Conservation (phyloP, 2,329 filamentous ascomycete genomes). For the Corynespora cassiicola region DNA sequence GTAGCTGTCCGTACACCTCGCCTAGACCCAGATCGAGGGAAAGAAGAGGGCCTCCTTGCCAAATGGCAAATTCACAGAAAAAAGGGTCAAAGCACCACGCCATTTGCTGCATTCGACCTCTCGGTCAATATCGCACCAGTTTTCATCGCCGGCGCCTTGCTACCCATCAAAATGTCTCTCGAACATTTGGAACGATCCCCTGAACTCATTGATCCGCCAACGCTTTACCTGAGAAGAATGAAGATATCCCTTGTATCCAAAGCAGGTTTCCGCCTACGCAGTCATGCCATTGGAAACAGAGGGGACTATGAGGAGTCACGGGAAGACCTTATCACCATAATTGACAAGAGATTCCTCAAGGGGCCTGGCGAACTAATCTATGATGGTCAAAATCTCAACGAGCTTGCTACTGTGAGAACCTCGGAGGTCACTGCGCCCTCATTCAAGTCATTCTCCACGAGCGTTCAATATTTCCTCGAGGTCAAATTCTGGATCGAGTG, state of each 20-base stretch:
- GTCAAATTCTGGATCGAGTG: conserved; percentile 35
- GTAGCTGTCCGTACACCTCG: too few relatives aligned
- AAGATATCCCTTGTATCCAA: conserved; percentile 25
- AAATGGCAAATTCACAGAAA: too few relatives aligned
- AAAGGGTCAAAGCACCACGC: too few relatives aligned
- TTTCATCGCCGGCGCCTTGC: conserved; percentile 18
- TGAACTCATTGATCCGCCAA: conserved; percentile 27
- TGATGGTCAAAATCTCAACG: conserved; percentile 25
- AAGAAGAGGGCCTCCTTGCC: conserved; percentile 26
- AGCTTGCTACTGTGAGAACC: conserved; percentile 16
- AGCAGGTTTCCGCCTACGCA: conserved; percentile 21
- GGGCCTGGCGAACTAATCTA: conserved; percentile 18
- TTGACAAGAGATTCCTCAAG: conserved; percentile 24
- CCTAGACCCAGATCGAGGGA: too few relatives aligned
- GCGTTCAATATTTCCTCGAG: conserved; percentile 27
- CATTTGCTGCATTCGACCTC: conserved; percentile 27
- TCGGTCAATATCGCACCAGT: conserved; percentile 27
- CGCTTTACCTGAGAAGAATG: conserved; percentile 28
- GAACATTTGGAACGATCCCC: conserved; percentile 31
- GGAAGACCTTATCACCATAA: conserved; percentile 15
- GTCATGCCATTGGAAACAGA: neutral
- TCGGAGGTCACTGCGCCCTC: conserved; percentile 16
- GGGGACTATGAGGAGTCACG: conserved; percentile 6
- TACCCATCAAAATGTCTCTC: conserved; percentile 25
- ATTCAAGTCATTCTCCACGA: conserved; percentile 34